Base-by-base conservation (phyloP, 495 filamentous ascomycete species). In the Thozetella sp. region DNA sequence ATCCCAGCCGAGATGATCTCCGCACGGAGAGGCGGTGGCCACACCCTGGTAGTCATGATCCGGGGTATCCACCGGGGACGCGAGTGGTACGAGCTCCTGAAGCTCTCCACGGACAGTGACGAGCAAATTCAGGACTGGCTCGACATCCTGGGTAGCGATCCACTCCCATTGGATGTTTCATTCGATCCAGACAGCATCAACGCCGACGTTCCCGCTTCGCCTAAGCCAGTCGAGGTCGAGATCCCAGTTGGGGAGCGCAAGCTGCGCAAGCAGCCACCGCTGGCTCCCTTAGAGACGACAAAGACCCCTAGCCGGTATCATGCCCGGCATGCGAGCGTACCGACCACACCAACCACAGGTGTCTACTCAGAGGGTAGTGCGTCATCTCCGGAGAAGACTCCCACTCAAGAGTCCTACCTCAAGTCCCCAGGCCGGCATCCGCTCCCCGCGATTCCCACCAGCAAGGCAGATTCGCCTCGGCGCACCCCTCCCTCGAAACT, bases 51-150 rank as follows among this genome's bases (percentile, higher is more conserved):
- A 2, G 78, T 95, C 27, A 97, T 97, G 93, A 81, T 97, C 25
- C 86, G 92, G 63, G 90, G 90, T 22, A 67, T 76, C 6, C 79
- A 82, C 61, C 74, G 81, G 34, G 79, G 68, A n/a, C 67, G 77
- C 50, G 84, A 87, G 61, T 97, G 93, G 93, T 88, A 88, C 52
- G 94, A 99, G 72, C 72, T 96, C 1, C 74, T 98, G 56, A 85
- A 85, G 17, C 79, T 98, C 10, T 78, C 72, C 10, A 83, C 88
- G 2, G 85, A 88, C 51, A 88, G 90, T 66, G 86, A 92, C 51
- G 88, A 90, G 50, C 83, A 93, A 55, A 86, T 85, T n/a, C 54
- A 74, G 13, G 94, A 98, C 69, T 99, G 96, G 96, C 76, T 97
- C 25, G 79, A 89, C 30, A 89, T 97, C 76, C 72, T 99, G 23